These are phyloP conservation scores for Lentinula aciculospora DNA, from an alignment of 768 basidiomycete genomes.

Conservation along the genomic window DNA sequence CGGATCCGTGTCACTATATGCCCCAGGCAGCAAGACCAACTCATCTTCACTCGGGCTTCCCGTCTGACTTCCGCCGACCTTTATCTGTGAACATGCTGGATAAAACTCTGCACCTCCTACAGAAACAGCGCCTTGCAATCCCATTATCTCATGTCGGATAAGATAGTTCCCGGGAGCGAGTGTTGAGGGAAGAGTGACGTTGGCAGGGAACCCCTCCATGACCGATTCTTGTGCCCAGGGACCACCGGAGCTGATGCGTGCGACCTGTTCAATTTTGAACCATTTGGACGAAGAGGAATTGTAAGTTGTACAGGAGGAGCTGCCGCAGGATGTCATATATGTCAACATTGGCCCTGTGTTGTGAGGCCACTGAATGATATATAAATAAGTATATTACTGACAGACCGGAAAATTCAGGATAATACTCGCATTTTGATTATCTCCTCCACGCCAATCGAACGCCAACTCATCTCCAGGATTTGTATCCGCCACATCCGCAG, in stretches of 20 bases:
- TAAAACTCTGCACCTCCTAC: slow-evolving; percentile 76
- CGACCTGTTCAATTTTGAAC: slow-evolving; percentile 42
- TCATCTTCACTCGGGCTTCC: slow-evolving; percentile 40
- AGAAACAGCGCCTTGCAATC: slow-evolving; percentile 54
- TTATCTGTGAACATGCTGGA: slow-evolving; percentile 60
- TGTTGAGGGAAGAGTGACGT: slow-evolving; percentile 39
- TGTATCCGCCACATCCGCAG: slow-evolving; percentile 34
- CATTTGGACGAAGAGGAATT: slow-evolving; percentile 34
- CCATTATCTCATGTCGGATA: slow-evolving; percentile 76
- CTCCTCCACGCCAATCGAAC: slow-evolving; percentile 38
- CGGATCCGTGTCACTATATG: slow-evolving; percentile 63
- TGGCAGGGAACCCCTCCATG: slow-evolving; percentile 35
- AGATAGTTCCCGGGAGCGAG: slow-evolving; percentile 69
- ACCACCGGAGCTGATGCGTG: slow-evolving; percentile 21
- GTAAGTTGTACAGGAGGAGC: slow-evolving; percentile 31
- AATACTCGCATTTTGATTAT: slow-evolving; percentile 17
- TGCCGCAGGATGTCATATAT: slow-evolving; percentile 43
- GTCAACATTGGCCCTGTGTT: slow-evolving; percentile 44
- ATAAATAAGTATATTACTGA: background rate
- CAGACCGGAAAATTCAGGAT: slow-evolving; percentile 11
- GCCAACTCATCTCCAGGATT: slow-evolving; percentile 37
- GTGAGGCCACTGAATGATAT: slow-evolving; percentile 31
- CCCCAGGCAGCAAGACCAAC: slow-evolving; percentile 67
- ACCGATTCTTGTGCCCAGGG: slow-evolving; percentile 50
- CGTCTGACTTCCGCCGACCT: slow-evolving; percentile 46